Percentiles rank a stretch among this genome's conserved stretches.
These are phyloP conservation scores for Alternaria solani DNA, from an alignment of 2,329 filamentous ascomycete species.

Conservation along the genomic window DNA sequence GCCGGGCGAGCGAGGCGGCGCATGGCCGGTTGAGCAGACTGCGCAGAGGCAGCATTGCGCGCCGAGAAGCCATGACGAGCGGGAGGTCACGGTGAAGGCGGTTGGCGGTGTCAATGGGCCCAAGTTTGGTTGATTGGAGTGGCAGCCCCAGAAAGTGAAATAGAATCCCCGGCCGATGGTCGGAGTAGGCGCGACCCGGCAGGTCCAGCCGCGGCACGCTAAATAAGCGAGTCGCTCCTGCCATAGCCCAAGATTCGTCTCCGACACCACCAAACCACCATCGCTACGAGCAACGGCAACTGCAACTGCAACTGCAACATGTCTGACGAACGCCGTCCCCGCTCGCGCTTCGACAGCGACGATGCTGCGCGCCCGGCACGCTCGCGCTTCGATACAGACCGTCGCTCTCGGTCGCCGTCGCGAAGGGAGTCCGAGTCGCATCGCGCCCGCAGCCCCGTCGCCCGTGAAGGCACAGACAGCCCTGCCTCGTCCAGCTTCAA, in stretches of 20 bases:
- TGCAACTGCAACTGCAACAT: conserved; percentile 56
- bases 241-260: conserved; percentile 8
- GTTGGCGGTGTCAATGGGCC: conserved; percentile 18
- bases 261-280: conserved; percentile 2
- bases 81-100: conserved; percentile 23
- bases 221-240: conserved; percentile 11
- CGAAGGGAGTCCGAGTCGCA: conserved; percentile 69
- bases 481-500: conserved; percentile 58
- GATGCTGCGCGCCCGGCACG: conserved; percentile 69
- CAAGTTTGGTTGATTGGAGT: neutral
- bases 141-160: conserved; percentile 19
- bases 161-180: conserved; percentile 18
- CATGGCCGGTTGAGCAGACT: conserved; percentile 41
- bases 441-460: conserved; percentile 83
- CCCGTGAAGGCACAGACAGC: conserved; percentile 57
- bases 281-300: conserved; percentile 6
- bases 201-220: conserved; percentile 18
- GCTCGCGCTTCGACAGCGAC: conserved; percentile 93
- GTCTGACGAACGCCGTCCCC: conserved; percentile 84
- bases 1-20: conserved; percentile 37
- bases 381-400: conserved; percentile 77
- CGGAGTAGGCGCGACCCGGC: conserved; percentile 8
- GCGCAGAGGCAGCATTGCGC: conserved; percentile 52
- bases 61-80: conserved; percentile 54
- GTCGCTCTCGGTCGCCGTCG: conserved; percentile 76